Evolutionary conservation across 2,329 filamentous ascomycete species (phyloP).

Genomic region (Colletotrichum sp.): DNA sequence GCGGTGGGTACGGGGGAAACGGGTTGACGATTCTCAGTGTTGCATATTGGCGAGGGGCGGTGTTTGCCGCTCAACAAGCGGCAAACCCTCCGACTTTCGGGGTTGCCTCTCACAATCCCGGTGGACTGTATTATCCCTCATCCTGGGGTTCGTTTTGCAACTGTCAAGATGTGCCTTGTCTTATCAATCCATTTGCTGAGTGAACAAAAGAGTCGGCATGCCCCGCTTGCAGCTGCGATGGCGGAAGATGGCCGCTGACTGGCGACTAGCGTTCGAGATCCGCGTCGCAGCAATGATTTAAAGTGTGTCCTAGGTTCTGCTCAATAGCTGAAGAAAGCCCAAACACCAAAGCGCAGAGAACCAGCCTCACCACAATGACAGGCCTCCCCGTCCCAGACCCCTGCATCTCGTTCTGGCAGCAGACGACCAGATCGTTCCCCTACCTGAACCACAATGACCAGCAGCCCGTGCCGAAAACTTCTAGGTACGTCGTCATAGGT

Average conservation of each 20-base stretch:
- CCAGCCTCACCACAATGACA: neutral
- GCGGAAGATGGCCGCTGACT: neutral
- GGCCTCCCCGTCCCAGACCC: neutral
- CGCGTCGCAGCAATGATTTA: neutral
- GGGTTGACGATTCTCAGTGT: neutral
- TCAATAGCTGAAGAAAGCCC: neutral
- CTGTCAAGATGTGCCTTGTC: neutral
- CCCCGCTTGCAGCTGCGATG: neutral
- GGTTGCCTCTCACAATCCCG: neutral
- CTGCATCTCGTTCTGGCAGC: constrained; percentile 37
- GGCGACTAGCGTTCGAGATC: neutral
- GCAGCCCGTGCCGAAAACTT: constrained; percentile 29
- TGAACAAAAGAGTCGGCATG: neutral
- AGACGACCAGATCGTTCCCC: constrained; percentile 45
- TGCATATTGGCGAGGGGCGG: neutral
- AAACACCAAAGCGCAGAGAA: neutral
- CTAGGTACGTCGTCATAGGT: constrained; percentile 43
- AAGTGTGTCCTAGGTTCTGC: neutral
- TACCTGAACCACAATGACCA: constrained; percentile 42
- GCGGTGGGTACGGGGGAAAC: neutral
- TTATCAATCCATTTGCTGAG: neutral
- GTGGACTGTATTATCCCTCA: neutral
- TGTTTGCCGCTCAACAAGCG: neutral
- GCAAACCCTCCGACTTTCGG: neutral
- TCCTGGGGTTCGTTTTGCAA: neutral